Conservation (phyloP, 371 early-diverging fungal species). For the Batkoa obscura region DNA sequence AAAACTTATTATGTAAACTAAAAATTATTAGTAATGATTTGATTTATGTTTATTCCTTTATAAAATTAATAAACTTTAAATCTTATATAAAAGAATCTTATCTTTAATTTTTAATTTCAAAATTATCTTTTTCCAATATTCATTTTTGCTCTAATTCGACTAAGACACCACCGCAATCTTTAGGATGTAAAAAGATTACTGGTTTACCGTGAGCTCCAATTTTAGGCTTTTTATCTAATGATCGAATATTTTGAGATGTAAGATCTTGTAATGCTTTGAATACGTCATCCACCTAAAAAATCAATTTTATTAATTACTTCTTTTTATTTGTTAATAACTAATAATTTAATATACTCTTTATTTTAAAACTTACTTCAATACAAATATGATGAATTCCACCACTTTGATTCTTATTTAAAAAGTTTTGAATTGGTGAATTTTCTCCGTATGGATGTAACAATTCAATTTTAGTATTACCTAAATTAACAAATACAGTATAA, state of each 20-base stretch:
- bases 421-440: slow-evolving; percentile 47
- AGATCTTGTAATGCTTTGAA: slow-evolving; percentile 31
- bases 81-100: no score
- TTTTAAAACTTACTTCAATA: slow-evolving; percentile 22
- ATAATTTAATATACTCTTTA: not conserved
- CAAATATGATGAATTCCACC: slow-evolving; percentile 72
- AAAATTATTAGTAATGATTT: no score
- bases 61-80: no score
- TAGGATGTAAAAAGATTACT: slow-evolving; percentile 63
- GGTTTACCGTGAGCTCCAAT: slow-evolving; percentile 67
- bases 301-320: slow-evolving; percentile 34
- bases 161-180: slow-evolving; percentile 61
- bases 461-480: slow-evolving; percentile 68
- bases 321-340: not conserved
- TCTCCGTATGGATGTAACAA: slow-evolving; percentile 51
- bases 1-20: no score
- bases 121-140: not conserved
- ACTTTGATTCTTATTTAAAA: slow-evolving; percentile 46
- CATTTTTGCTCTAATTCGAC: slow-evolving; percentile 41
- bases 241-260: slow-evolving; percentile 30
- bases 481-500: slow-evolving; percentile 55
- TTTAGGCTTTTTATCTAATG: slow-evolving; percentile 44
- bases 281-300: slow-evolving; percentile 50
- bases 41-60: no score
- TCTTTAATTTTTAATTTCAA: no score